These are phyloP conservation scores for Lactarius hengduanensis DNA, from an alignment of 768 basidiomycete genomes.

Conservation along the genomic window DNA sequence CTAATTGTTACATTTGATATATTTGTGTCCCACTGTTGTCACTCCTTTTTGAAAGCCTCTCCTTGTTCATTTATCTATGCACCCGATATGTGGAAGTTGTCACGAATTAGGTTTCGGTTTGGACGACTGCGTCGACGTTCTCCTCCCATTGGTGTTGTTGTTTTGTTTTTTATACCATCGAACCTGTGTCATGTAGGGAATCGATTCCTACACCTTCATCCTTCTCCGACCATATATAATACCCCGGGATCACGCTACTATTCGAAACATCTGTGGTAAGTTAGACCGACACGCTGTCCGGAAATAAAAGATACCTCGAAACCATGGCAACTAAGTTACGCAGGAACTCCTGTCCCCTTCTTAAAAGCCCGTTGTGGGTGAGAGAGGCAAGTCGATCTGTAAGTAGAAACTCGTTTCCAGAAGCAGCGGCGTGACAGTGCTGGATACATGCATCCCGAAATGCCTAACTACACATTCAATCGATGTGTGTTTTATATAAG, in stretches of 20 bases:
- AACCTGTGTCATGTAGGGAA: slow-evolving; percentile 1
- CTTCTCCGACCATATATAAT: slow-evolving; percentile 4
- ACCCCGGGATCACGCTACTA: background rate
- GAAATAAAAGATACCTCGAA: background rate
- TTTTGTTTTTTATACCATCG: slow-evolving; percentile 9
- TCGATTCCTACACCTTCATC: background rate
- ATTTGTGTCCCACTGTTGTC: background rate
- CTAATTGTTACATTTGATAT: background rate
- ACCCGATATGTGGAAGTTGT: slow-evolving; percentile 12
- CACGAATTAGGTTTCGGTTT: slow-evolving; percentile 17
- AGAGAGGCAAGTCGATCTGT: background rate
- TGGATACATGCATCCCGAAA: slow-evolving; percentile 25
- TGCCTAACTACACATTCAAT: slow-evolving; percentile 29
- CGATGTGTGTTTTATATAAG: background rate
- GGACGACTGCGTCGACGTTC: slow-evolving; percentile 13
- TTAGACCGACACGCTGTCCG: background rate
- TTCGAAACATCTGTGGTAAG: background rate
- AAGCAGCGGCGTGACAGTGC: slow-evolving; percentile 24
- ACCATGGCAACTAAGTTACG: slow-evolving; percentile 13
- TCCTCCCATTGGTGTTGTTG: background rate
- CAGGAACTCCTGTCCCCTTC: slow-evolving; percentile 33
- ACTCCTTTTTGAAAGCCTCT: background rate
- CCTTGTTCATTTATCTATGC: background rate
- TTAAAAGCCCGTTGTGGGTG: background rate
- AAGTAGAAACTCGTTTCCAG: slow-evolving; percentile 29